Conservation (phyloP, 495 filamentous ascomycete genomes). For the Podospora didyma region DNA sequence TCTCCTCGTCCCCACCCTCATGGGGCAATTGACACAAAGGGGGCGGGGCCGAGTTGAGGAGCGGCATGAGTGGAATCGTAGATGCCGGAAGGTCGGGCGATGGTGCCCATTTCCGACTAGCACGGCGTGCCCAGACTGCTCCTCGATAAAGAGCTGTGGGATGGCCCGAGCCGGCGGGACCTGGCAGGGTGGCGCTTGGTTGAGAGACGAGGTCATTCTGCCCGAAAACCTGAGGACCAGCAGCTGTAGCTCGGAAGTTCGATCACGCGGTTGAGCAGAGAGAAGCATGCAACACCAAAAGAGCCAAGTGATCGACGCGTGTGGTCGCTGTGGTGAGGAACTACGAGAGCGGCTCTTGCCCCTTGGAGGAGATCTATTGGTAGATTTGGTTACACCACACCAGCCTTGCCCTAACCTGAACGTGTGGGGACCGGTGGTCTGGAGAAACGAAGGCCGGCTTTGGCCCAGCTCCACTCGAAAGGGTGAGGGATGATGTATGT, state of each 20-base stretch:
- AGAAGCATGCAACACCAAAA: background rate
- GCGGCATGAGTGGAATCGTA: background rate
- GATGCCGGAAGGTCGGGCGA: background rate
- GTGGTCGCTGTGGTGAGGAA: background rate
- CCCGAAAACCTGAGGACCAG: background rate
- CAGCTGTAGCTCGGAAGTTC: background rate
- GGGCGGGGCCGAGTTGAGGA: background rate
- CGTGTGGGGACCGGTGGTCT: background rate
- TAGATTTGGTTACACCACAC: conserved; percentile 9
- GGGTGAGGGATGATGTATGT: background rate
- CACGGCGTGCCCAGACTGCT: background rate
- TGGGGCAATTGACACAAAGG: background rate
- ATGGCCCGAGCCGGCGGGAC: background rate
- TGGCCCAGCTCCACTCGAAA: too few species aligned
- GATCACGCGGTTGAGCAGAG: background rate
- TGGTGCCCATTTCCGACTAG: background rate
- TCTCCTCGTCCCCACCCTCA: background rate
- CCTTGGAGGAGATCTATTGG: conserved; percentile 5
- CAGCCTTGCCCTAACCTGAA: background rate
- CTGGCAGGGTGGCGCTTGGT: background rate
- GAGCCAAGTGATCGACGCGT: background rate
- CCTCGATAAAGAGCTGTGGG: background rate
- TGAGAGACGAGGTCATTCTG: background rate
- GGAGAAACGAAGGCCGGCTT: background rate
- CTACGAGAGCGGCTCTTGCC: background rate